Evolutionary conservation across 2,329 filamentous ascomycete genomes (phyloP), one percentile per base, ranked within the genome.

Genomic region (Alternaria brassicicola): DNA sequence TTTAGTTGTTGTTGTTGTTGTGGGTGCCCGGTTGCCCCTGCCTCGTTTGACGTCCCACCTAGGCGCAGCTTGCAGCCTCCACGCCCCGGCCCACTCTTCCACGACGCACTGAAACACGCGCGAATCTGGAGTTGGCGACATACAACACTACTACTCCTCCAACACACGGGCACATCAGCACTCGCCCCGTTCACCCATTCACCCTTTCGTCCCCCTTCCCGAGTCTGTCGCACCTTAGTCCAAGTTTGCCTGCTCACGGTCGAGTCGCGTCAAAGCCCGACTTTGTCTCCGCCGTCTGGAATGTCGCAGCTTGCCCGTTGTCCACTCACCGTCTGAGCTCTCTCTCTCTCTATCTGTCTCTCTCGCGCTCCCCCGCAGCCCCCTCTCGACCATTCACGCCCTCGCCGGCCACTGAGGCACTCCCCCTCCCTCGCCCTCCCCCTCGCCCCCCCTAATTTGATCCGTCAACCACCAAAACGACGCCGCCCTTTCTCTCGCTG

Each of bases 271-370:
- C n/a, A n/a, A n/a, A n/a, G n/a, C n/a, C n/a, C n/a, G n/a, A n/a
- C n/a, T n/a, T n/a, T n/a, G n/a, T n/a, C n/a, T 21, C 17, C 25
- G 47, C 57, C 62, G 58, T 69, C 64, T 70, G 72, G 72, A 70
- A 74, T 74, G 72, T 68, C 64, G 63, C 65, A 63, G 49, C 51
- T 51, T 43, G 55, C 50, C 46, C 52, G 36, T 61, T 59, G 59
- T 36, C 64, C 61, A 61, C 59, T 61, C 61, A 63, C 63, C 56
- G 42, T 64, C 62, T 69, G 61, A 68, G 54, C 59, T 58, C 55
- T 59, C 61, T 62, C 63, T 59, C 59, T 48, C n/a, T n/a, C 59
- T 58, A 52, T 59, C 61, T 62, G 63, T 59, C 59, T 48, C 59
- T 58, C 55, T 59, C 61, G 61, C 63, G 57, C 59, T 48, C 52